A percentile compares a stretch with the other conserved stretches of the same genome.
These are phyloP conservation scores for Davidsoniella australis DNA, from an alignment of 2,329 filamentous ascomycete species.

Conservation along the genomic window DNA sequence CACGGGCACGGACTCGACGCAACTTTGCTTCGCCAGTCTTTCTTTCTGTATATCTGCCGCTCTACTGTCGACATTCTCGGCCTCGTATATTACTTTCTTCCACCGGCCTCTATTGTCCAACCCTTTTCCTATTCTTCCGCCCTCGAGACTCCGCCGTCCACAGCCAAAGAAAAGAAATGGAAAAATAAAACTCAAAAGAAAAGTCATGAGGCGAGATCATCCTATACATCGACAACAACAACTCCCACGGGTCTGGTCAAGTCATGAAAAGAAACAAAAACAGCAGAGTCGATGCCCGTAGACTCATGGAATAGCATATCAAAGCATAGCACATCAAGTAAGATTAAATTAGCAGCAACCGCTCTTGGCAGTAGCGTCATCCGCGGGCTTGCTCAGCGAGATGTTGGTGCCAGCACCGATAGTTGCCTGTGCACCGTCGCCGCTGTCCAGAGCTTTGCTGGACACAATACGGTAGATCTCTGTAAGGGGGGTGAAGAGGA, in stretches of 20 bases:
- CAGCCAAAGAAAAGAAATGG: background rate
- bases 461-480: conserved; percentile 99
- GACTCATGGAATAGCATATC: conserved; percentile 9
- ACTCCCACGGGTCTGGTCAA: no score
- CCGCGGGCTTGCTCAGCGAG: conserved; percentile 70
- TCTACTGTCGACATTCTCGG: no score
- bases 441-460: conserved; percentile 87
- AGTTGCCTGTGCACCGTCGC: conserved; percentile 63
- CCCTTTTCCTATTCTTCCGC: background rate
- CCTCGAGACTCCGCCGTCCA: background rate
- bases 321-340: conserved; percentile 11
- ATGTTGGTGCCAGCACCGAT: conserved; percentile 70
- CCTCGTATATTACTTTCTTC: no score
- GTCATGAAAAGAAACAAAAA: conserved; percentile 6
- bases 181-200: background rate
- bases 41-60: conserved; percentile 1
- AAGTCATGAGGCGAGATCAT: no score
- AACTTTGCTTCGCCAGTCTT: conserved; percentile 3
- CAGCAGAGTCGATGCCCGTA: background rate
- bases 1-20: conserved; percentile 4
- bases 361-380: conserved; percentile 56
- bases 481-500: conserved; percentile 21
- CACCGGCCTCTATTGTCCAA: no score
- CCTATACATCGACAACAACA: background rate
- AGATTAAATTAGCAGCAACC: conserved; percentile 51